Evolutionary conservation across 306 rosid genomes (phyloP).

Genomic region (Castanea crenata): DNA sequence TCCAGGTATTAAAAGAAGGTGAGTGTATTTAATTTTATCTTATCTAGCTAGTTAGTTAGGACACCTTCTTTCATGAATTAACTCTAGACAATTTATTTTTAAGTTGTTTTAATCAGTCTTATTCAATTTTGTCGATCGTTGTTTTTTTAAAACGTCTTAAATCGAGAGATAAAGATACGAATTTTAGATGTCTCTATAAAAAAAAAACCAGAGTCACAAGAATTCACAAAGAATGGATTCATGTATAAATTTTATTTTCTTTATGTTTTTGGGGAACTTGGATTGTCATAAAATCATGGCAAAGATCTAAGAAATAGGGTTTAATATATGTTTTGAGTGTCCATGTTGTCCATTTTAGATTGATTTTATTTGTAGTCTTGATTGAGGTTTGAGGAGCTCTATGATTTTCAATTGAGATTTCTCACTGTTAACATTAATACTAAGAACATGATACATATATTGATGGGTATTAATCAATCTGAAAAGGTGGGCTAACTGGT

Average conservation of each 20-base stretch:
- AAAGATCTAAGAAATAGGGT: slow-evolving; percentile 30
- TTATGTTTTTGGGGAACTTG: background rate
- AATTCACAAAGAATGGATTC: slow-evolving; percentile 5
- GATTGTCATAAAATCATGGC: slow-evolving; percentile 19
- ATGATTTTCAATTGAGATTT: slow-evolving; percentile 16
- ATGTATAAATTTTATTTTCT: background rate
- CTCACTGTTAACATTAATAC: slow-evolving; percentile 20
- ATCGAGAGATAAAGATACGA: no score
- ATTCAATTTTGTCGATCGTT: background rate
- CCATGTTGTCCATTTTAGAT: slow-evolving; percentile 8
- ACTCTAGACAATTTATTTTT: slow-evolving; percentile 5
- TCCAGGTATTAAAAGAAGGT: slow-evolving; percentile 85
- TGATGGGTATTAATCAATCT: slow-evolving; percentile 33
- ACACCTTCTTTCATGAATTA: slow-evolving; percentile 10
- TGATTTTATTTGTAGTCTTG: slow-evolving; percentile 20
- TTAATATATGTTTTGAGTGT: slow-evolving; percentile 28
- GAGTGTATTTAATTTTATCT: background rate
- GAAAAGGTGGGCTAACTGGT: slow-evolving; percentile 37
- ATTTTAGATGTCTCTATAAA: no score
- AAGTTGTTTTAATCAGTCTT: background rate
- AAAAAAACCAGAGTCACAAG: background rate
- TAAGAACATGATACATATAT: slow-evolving; percentile 10
- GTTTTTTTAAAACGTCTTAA: background rate
- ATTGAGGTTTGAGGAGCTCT: slow-evolving; percentile 2
- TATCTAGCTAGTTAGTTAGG: background rate